Base-by-base conservation (phyloP, 257 asterid species). In the Solanum megistacrolobum region DNA sequence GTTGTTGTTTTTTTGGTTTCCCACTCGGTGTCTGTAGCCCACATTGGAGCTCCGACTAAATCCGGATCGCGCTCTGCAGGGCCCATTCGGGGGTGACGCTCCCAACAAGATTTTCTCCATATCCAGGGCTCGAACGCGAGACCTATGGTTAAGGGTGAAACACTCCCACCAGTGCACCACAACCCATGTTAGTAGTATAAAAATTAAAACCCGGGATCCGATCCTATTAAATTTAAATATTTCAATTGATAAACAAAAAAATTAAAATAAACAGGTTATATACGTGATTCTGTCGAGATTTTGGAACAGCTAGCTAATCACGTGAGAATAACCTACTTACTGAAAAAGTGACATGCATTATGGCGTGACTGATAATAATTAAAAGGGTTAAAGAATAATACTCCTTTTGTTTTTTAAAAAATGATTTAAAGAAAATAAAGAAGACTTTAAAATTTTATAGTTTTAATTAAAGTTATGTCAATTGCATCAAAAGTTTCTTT, bases 401-500 rank as follows among this genome's bases (percentile, higher is more conserved):
- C 62, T 52, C 9, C 23, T 16, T 52, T 1, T 2, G 12, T n/a
- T 39, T 39, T 52, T 0, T 5, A 52, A 13, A 2, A 5, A 16
- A 52, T 52, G 1, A 43, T 39, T 41, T 41, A 1, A 43, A 43
- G 16, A 52, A 52, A 52, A 52, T 52, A 2, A 52, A 46, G 21
- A 52, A 52, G 0, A 46, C 18, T 46, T 43, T 43, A 1, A 52
- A 16, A 2, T 52, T 52, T 16, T 52, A 16, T 52, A 16, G 0
- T 52, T 2, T 52, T 16, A 52, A 52, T 16, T 52, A 16, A 16
- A 52, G 4, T 52, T 52, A 2, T 52, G 9, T 52, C 2, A 52
- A 52, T 0, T 52, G 9, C 9, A 52, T 16, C 0, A 52, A 52
- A 52, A 43, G 1, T 16, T 0, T 0, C 18, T 3, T 6, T 1